Percentiles rank a stretch among this genome's conserved stretches.
phyloP scores from a whole-genome alignment of 1,139 yeast species.

The Meyerozyma smithsonii region DNA sequence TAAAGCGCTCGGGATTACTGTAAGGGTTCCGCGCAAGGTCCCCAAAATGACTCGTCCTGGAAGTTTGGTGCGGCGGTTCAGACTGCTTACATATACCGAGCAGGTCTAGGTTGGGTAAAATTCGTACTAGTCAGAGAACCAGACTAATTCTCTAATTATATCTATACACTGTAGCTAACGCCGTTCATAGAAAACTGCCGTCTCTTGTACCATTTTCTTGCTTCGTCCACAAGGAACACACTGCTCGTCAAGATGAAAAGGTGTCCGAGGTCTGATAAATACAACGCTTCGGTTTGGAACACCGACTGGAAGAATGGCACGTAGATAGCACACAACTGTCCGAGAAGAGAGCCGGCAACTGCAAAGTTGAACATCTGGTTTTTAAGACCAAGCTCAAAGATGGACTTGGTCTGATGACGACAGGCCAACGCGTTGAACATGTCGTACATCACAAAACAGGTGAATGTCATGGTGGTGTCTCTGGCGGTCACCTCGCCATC shows the following conservation, averaged over 20 bases:
- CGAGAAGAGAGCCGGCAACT: slow-evolving; percentile 80
- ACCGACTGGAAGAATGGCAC: slow-evolving; percentile 86
- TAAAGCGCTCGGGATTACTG: too few relatives aligned
- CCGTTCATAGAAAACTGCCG: not conserved
- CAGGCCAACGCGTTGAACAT: slow-evolving; percentile 94
- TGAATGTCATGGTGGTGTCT: slow-evolving; percentile 98
- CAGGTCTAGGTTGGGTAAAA: too few relatives aligned
- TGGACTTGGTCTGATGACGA: slow-evolving; percentile 79
- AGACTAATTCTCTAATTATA: too few relatives aligned
- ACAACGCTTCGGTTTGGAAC: slow-evolving; percentile 90
- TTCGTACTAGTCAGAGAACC: too few relatives aligned
- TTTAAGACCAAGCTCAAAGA: slow-evolving; percentile 68
- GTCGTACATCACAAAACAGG: slow-evolving; percentile 91
- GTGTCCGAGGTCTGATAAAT: slow-evolving; percentile 60
- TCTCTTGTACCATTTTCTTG: slow-evolving; percentile 45
- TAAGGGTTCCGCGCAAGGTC: too few relatives aligned
- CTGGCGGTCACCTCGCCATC: slow-evolving; percentile 81
- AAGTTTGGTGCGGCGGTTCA: too few relatives aligned
- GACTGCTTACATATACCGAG: too few relatives aligned
- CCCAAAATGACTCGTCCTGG: too few relatives aligned
- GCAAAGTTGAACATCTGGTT: slow-evolving; percentile 93
- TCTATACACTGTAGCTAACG: not conserved
- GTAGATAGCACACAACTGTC: slow-evolving; percentile 92
- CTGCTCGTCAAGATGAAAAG: slow-evolving; percentile 64
- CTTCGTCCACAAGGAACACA: slow-evolving; percentile 83